Percentiles rank a stretch among this genome's conserved stretches.
phyloP scores from a whole-genome alignment of 331 rosid genomes.

The Quercus phellos region DNA sequence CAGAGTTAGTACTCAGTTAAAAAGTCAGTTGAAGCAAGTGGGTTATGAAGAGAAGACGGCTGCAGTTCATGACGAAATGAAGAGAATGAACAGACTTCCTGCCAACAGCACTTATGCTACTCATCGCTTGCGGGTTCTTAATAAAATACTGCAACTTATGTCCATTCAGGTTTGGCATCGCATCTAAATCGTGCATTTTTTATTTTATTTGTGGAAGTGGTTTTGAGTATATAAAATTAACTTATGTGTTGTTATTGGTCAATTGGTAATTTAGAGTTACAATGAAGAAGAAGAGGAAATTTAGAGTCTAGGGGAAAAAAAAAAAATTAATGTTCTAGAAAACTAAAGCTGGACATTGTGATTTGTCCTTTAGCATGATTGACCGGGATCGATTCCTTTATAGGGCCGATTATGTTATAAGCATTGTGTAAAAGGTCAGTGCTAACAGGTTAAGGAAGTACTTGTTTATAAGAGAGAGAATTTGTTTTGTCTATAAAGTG shows the following conservation, averaged over 20 bases:
- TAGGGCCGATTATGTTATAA: not conserved
- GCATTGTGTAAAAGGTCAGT: not conserved
- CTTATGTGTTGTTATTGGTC: not conserved
- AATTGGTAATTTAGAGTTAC: not conserved
- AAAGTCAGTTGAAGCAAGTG: slow-evolving; percentile 23
- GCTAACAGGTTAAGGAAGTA: not conserved
- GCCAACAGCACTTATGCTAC: slow-evolving; percentile 53
- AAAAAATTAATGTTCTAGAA: not conserved
- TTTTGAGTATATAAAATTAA: not conserved
- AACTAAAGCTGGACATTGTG: not conserved
- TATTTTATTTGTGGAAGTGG: not conserved
- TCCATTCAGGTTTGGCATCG: slow-evolving; percentile 51
- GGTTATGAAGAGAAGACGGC: slow-evolving; percentile 51
- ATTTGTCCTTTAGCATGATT: not conserved
- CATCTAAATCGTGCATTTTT: not conserved
- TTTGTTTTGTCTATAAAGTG: not conserved
- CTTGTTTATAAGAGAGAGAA: not conserved
- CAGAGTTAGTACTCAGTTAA: slow-evolving; percentile 28
- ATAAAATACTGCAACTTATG: slow-evolving; percentile 69
- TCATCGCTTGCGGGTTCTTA: slow-evolving; percentile 76
- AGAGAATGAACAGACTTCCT: slow-evolving; percentile 57
- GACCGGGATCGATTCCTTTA: not conserved
- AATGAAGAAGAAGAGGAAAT: not conserved
- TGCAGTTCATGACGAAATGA: slow-evolving; percentile 55
- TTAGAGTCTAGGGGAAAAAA: not conserved